Evolutionary conservation across 352 stramenopile genomes (phyloP).

Genomic region (Elongisporangium undulatum): DNA sequence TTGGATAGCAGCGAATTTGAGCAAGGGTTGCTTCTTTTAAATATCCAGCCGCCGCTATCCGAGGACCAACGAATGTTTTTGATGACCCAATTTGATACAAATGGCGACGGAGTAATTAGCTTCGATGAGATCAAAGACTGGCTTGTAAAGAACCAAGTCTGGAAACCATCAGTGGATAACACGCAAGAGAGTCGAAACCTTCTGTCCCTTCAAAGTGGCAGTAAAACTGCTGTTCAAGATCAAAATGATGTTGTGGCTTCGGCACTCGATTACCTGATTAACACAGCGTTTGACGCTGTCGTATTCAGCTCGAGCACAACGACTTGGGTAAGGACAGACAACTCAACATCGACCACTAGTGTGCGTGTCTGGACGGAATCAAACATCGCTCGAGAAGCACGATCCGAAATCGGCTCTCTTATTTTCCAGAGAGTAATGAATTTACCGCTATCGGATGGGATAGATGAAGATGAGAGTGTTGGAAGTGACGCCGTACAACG

Average conservation of each 20-base stretch:
- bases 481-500: constrained; percentile 15
- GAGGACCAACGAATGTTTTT: constrained; percentile 41
- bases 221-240: not conserved
- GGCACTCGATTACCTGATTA: constrained; percentile 30
- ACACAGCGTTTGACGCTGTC: constrained; percentile 28
- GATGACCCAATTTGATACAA: constrained; percentile 61
- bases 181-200: not conserved
- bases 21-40: constrained; percentile 34
- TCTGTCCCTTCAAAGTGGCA: not conserved
- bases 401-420: constrained; percentile 15
- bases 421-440: constrained; percentile 46
- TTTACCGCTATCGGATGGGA: constrained; percentile 18
- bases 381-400: not conserved
- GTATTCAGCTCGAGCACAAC: constrained; percentile 23
- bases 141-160: constrained; percentile 60
- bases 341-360: constrained; percentile 11
- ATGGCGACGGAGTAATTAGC: constrained; percentile 66
- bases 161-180: constrained; percentile 18
- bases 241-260: not conserved
- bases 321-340: constrained; percentile 35
- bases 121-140: constrained; percentile 61
- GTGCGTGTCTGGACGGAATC: constrained; percentile 4
- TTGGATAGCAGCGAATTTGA: constrained; percentile 58
- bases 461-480: constrained; percentile 11
- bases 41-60: constrained; percentile 51